These are phyloP conservation scores for Leishmania major DNA, from an alignment of 208 protist species.

Conservation along the genomic window DNA sequence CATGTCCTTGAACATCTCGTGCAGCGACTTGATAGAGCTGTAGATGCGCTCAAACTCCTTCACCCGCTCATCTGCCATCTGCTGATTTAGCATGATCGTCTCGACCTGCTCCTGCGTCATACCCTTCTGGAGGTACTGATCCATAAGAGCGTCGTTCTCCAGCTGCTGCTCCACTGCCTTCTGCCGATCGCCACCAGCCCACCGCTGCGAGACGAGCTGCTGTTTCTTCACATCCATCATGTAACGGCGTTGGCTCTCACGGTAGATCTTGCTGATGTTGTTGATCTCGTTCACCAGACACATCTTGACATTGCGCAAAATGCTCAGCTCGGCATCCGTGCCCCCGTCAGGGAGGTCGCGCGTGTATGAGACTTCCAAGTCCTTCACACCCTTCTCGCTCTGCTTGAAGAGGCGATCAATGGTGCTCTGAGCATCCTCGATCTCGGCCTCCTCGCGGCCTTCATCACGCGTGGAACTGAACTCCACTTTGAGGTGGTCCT, in stretches of 20 bases:
- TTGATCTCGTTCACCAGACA: conserved; percentile 91
- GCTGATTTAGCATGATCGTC: conserved; percentile 90
- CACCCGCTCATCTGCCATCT: conserved; percentile 91
- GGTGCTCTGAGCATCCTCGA: conserved; percentile 74
- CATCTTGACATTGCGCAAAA: conserved; percentile 93
- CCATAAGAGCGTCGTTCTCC: conserved; percentile 84
- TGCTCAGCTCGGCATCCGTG: conserved; percentile 87
- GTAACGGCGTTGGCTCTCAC: conserved; percentile 91
- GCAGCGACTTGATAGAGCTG: conserved; percentile 92
- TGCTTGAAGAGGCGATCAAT: conserved; percentile 91
- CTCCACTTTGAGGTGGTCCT: conserved; percentile 87
- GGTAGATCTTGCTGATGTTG: conserved; percentile 86
- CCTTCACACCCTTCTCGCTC: conserved; percentile 72
- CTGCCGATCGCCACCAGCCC: conserved; percentile 82
- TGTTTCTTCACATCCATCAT: conserved; percentile 93
- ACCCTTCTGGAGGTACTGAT: conserved; percentile 91
- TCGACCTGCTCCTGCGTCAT: conserved; percentile 94
- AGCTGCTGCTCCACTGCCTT: conserved; percentile 87
- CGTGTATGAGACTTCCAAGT: conserved; percentile 74
- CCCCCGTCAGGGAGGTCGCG: conserved; percentile 81
- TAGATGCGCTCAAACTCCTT: conserved; percentile 94
- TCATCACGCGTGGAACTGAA: conserved; percentile 89
- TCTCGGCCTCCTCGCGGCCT: conserved; percentile 74
- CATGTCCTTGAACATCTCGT: conserved; percentile 95
- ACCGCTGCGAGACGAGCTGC: conserved; percentile 82